Evolutionary conservation across 2,329 filamentous ascomycete genomes (phyloP), one percentile per base, ranked within the genome.

Genomic region (Teratosphaeria epicoccoides): DNA sequence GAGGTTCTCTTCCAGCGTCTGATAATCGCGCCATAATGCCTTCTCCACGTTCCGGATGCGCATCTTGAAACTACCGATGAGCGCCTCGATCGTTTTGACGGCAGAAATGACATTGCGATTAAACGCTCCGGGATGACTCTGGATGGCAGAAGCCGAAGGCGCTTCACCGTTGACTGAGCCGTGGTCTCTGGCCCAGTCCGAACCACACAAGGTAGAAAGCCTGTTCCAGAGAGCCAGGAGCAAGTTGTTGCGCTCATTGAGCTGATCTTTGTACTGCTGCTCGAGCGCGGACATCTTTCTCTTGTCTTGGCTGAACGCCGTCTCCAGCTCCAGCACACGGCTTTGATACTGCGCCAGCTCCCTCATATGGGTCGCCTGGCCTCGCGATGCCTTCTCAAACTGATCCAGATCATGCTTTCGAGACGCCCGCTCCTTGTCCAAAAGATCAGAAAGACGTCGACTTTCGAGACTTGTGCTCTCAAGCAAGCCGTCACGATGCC

Each of bases 111-210:
- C 77, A 66, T 96, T 97, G 68, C 90, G 88, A 64, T 85, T 87
- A 71, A 97, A 97, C 1, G 86, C 87, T 0, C 87, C 84, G 4
- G 97, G 77, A 70, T 93, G 88, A 47, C 84, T 90, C 1, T 84
- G 82, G 55, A 98, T 86, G 12, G 89, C 83, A 63, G 96, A 91
- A 28, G 94, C 77, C 11, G 85, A 88, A 0, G 90, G 88, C 6
- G 95, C 73, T 54, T 91, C 87, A 20, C 89, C 88, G 62, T 93
- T 91, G 64, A 97, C 87, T 23, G 95, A 80, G 52, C 85, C 85
- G 68, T 97, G 90, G 62, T 85, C 83, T 67, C 95, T 87, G 4
- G 87, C 82, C 91, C 93, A 98, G 64, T 97, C 93, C 0, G 82
- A 79, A 10, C 93, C 93, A 62, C 93, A 97, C 43, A 97, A 77